These are phyloP conservation scores for Epichloe aotearoae DNA, from an alignment of 2,329 filamentous ascomycete genomes.

Conservation along the genomic window DNA sequence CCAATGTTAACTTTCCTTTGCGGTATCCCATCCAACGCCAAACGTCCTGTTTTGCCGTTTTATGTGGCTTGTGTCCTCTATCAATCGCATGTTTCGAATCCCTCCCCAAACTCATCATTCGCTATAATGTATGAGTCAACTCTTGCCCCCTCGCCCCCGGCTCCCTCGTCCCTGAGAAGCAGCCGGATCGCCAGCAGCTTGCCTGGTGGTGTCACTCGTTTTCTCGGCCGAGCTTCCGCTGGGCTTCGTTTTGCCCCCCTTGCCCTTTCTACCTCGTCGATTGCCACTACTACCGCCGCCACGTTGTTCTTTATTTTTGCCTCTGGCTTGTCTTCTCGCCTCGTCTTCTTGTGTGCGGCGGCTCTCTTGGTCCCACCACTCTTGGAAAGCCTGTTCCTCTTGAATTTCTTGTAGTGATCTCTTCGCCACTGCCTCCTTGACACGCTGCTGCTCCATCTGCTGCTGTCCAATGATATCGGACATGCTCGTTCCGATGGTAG, in stretches of 20 bases:
- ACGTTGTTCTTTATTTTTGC: constrained; percentile 22
- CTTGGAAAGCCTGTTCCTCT: constrained; percentile 89
- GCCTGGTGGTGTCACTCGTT: constrained; percentile 7
- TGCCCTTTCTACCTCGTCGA: constrained; percentile 15
- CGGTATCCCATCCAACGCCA: not conserved
- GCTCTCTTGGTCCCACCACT: constrained; percentile 90
- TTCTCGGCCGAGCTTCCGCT: constrained; percentile 9
- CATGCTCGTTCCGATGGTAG: constrained; percentile 58
- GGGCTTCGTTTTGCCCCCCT: constrained; percentile 17
- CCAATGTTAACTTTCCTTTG: not conserved
- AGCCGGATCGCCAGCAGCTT: not conserved
- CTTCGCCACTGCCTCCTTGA: constrained; percentile 76
- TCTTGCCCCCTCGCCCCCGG: constrained; percentile 4
- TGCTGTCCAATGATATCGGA: constrained; percentile 83
- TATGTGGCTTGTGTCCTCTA: not conserved
- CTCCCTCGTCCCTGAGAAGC: not conserved
- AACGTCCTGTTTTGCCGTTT: not conserved
- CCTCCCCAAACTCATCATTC: not conserved
- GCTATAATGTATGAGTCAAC: not conserved
- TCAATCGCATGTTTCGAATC: not conserved
- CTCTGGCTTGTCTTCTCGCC: constrained; percentile 26
- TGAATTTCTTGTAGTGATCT: constrained; percentile 89
- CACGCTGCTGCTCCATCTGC: constrained; percentile 66
- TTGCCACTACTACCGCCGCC: constrained; percentile 11
- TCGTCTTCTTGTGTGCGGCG: constrained; percentile 54